Evolutionary conservation across 495 filamentous ascomycete species (phyloP), one percentile per base, ranked within the genome.

Genomic region (Bathelium albidoporum): DNA sequence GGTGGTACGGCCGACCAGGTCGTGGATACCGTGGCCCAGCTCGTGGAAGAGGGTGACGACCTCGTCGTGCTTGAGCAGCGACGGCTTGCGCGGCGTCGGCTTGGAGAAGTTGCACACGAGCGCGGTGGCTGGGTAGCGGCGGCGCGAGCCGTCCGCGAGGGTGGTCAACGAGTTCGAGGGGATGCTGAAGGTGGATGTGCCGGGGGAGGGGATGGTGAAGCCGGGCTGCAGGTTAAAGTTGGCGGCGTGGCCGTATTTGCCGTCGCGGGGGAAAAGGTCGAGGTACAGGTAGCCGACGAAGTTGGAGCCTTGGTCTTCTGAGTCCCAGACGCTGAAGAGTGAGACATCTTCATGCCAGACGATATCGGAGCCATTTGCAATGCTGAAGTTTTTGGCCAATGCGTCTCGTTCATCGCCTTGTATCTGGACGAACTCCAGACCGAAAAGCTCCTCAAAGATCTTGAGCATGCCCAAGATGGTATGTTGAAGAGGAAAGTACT

Each of bases 391-490:
- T 3, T 82, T 73, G 20, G 83, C 78, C 29, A 89, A 70, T 18
- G 74, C 68, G 22, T 81, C 76, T 12, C 86, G 79, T 64, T 86
- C 83, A 59, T 81, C 75, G 45, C 82, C 84, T 20, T 75, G 74
- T 58, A 97, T 79, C 78, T 96, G 86, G 29, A 97, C 87, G 69
- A 98, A 97, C 18, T 86, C 87, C 11, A 98, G 78, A 26, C 94
- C 94, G 67, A 98, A 95, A 0, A 98, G 80, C 72, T 90, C 80
- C 75, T 97, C 93, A 67, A 98, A 97, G 68, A 97, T 96, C 70
- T 85, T 79, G 60, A 98, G 83, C 95, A 97, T 98, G 62, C 89
- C 90, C 32, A 82, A 78, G 59, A 98, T 88, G 1, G 90, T 95
- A 2, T 84, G 85, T 67, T 85, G 82, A 26, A 97, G 77, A 2